Percentiles rank a stretch among this genome's conserved stretches.
Evolutionary conservation across 805 yeast species (phyloP).

Genomic region (Debaryomyces tyrocola): DNA sequence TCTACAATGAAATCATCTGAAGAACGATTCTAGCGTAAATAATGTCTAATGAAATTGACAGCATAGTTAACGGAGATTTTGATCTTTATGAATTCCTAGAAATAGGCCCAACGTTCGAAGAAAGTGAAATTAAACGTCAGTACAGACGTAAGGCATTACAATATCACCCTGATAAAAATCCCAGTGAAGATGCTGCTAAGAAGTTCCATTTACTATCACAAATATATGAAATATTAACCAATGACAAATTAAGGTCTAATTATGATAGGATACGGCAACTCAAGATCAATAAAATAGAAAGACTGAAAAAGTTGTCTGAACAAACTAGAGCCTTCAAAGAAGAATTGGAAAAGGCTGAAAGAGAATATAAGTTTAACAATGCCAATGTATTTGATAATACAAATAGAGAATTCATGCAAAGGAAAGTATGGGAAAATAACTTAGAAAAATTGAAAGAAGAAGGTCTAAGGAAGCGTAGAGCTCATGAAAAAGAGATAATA

Average conservation of each 20-base stretch:
- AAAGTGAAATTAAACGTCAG: conserved; percentile 23
- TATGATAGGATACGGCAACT: conserved; percentile 30
- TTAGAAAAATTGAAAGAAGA: conserved; percentile 25
- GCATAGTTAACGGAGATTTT: conserved; percentile 21
- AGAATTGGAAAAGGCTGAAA: conserved; percentile 26
- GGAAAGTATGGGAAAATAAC: conserved; percentile 5
- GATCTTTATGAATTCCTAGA: conserved; percentile 29
- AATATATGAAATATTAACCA: conserved; percentile 31
- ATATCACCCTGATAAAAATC: conserved; percentile 44
- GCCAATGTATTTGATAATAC: conserved; percentile 5
- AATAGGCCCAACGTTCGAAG: conserved; percentile 20
- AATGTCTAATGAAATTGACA: background rate
- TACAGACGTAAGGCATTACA: conserved; percentile 36
- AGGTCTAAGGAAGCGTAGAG: conserved; percentile 23
- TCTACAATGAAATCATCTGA: no score
- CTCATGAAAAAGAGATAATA: conserved; percentile 19
- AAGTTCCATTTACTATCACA: conserved; percentile 32
- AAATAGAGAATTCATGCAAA: conserved; percentile 1
- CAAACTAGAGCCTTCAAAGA: conserved; percentile 26
- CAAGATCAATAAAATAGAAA: conserved; percentile 9
- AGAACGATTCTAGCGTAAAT: background rate
- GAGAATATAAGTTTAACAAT: conserved; percentile 10
- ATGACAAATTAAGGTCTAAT: conserved; percentile 20
- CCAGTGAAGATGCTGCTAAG: conserved; percentile 18
- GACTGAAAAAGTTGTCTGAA: conserved; percentile 16